Evolutionary conservation across 257 asterid species (phyloP), one percentile per base, ranked within the genome.

Genomic region (Buddleja alternifolia): DNA sequence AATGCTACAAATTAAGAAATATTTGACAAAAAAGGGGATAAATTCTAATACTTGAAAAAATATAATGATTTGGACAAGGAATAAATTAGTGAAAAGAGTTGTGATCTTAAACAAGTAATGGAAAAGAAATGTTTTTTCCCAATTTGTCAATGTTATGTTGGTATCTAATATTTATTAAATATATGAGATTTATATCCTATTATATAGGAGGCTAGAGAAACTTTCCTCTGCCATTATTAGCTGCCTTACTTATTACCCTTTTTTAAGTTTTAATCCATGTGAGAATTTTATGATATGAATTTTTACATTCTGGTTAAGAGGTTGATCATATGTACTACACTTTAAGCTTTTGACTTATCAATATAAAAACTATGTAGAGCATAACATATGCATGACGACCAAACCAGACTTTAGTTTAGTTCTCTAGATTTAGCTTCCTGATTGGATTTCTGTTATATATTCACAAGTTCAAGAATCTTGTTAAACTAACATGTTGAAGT

Each of bases 381-480:
- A 70, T 19, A 39, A 15, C 57, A 48, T 50, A 37, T 12, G 6
- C 19, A 10, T 15, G 16, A 67, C 37, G 14, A 69, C 52, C 46
- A 60, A 14, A 50, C 44, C 58, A 55, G 56, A 57, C n/a, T 57
- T 63, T 25, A 17, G 68, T 29, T 29, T 29, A 29, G 34, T 37
- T 56, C 73, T 60, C 44, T 9, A 17, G 32, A 16, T 45, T 41
- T 47, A 7, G 34, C 66, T 29, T 29, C 34, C 34, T 29, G 34
- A 51, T 52, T 60, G 7, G 48, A 72, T 44, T 45, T 60, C 37
- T 37, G 10, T 34, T 48, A 48, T 19, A 63, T 47, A 19, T 62
- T 29, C 66, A 72, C 56, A 62, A 41, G 25, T 42, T 34, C 29
- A 6, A 42, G 54, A 50, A 48, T 73, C 63, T 36, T 71, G 48